Evolutionary conservation across 371 early-diverging fungal species (phyloP), one percentile per base, ranked within the genome.

Genomic region (Saksenaea vasiformis): DNA sequence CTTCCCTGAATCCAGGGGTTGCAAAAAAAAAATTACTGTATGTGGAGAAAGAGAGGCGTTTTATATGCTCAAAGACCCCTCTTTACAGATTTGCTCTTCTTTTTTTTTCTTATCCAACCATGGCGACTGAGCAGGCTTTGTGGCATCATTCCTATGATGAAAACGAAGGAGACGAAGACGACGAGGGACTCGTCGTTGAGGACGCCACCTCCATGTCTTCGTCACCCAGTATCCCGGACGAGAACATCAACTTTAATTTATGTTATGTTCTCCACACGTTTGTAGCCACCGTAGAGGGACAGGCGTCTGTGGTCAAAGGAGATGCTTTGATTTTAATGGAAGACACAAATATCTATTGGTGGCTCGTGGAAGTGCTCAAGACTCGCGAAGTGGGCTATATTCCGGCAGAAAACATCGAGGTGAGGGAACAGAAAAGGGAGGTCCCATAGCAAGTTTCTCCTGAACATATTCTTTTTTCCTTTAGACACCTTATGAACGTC

Each of bases 291-390:
- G 89, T 96, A 24, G 98, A 97, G 66, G 97, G 96, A 9, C 97
- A 97, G 62, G 93, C 95, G 14, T 91, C 90, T 11, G 98, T 96
- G 3, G 84, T 90, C 26, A 90, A 93, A 66, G 93, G 93, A 47
- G 96, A 97, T 66, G 84, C 90, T 15, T 72, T 97, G 64, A 90
- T 90, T 62, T 81, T 97, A 60, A 84, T 97, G 71, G 97, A 97
- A 75, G 98, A 98, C 73, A 85, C 90, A n/a, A 96, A 98, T 72
- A 90, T 90, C 43, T 96, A 97, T 80, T 98, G 98, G 98, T 97
- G 98, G 98, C 82, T 97, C 37, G 95, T 97, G 15, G 91, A 93
- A 68, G 91, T 92, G 47, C 80, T 93, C 31, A 91, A 91, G 65
- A 91, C 90, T 47, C 87, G 87, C 51, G 92, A 93, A 76, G 91